These are phyloP conservation scores for Cicer cuneatum DNA, from an alignment of 306 rosid species.

Conservation along the genomic window DNA sequence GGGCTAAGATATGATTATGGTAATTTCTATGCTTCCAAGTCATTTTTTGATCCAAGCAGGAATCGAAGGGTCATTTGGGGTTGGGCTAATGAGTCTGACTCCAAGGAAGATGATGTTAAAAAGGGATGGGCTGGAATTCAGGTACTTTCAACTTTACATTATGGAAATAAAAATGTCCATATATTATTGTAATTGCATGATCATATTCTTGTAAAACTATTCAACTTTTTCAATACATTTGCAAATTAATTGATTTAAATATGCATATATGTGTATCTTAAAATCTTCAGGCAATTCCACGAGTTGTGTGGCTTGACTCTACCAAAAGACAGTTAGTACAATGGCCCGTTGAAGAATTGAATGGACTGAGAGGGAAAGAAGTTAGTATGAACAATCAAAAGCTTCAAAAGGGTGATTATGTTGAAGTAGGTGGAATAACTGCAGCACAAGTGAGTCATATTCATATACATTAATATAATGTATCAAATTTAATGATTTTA, in stretches of 20 bases:
- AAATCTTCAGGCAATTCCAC: conserved; percentile 68
- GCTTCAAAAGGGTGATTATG: conserved; percentile 50
- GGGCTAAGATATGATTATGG: conserved; percentile 91
- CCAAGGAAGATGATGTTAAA: conserved; percentile 17
- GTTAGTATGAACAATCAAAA: conserved; percentile 48
- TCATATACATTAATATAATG: not conserved
- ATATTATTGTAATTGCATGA: too few species aligned
- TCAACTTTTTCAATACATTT: not conserved
- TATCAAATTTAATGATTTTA: not conserved
- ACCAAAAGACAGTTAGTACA: conserved; percentile 61
- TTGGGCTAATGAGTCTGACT: conserved; percentile 92
- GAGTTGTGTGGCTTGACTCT: conserved; percentile 69
- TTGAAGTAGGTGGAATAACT: conserved; percentile 67
- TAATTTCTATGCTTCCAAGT: conserved; percentile 86
- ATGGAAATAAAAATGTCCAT: too few species aligned
- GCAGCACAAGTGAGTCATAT: conserved; percentile 66
- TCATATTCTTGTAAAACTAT: too few species aligned
- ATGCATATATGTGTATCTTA: not conserved
- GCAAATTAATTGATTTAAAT: not conserved
- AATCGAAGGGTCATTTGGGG: conserved; percentile 82
- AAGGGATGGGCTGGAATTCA: conserved; percentile 98
- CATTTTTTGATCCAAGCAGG: conserved; percentile 67
- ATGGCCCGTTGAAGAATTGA: conserved; percentile 73
- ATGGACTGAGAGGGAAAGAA: conserved; percentile 53
- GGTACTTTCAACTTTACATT: conserved; percentile 36